Evolutionary conservation across 371 early-diverging fungal species (phyloP), one percentile per base, ranked within the genome.

Genomic region (Batrachochytrium dendrobatidis): DNA sequence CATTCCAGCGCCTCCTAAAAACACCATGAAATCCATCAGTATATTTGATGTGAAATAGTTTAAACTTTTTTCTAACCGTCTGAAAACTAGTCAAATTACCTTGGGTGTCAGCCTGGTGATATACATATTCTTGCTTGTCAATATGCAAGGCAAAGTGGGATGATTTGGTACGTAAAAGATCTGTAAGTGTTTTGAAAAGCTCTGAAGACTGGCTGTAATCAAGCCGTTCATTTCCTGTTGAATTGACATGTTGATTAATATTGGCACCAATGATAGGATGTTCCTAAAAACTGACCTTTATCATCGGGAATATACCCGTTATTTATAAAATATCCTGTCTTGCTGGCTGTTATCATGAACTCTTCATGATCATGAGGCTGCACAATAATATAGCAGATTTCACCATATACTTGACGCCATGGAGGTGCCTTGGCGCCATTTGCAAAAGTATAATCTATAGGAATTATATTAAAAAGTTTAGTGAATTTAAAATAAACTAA

Each of bases 321-420:
- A 60, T 79, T 81, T 25, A 77, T 64, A 49, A 77, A 81, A 55
- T 73, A 81, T 3, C 81, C 81, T n/a, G 48, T 60, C 48, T 69
- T 71, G 39, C 55, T 64, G 0, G 76, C 79, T 0, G 80, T 81
- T 18, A 81, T 65, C 29, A 79, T 61, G 25, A 81, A 60, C 35
- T 59, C 48, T 32, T 77, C 80, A 6, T 34, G 48, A 53, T 81
- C 81, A 24, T 54, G 48, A 12, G 69, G 62, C 52, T 61, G 57
- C 1, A 73, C 72, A 20, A 67, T 66, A 28, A 81, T 52, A 59
- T 81, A 81, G 24, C 75, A 59, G 12, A 81, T 48, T 55, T 81
- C 81, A n/a, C 73, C 73, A 50, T 72, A 67, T 15, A 79, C 68
- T 55, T 79, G 80, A 25, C 81, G 58, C 81, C 81, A 81, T 5